Percentiles rank a stretch among this genome's conserved stretches.
phyloP scores from a whole-genome alignment of 768 basidiomycete species.

The Tylopilus intermedius region DNA sequence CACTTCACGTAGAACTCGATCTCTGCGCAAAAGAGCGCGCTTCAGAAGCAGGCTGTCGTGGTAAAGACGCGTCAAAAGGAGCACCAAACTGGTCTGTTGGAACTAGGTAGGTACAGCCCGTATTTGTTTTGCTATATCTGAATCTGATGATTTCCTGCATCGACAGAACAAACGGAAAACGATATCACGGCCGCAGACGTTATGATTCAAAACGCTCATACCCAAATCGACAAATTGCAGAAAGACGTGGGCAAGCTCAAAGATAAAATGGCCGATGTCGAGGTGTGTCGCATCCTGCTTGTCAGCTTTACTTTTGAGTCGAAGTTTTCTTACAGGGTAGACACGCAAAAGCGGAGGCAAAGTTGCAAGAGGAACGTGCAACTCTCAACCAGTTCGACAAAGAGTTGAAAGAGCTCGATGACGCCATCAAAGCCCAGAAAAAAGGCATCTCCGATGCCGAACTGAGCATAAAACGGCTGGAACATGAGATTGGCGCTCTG shows the following conservation, averaged over 20 bases:
- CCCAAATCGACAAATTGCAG: slow-evolving; percentile 49
- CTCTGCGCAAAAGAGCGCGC: slow-evolving; percentile 68
- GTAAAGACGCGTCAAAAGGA: slow-evolving; percentile 90
- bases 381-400: slow-evolving; percentile 84
- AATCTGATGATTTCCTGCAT: not conserved
- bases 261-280: slow-evolving; percentile 36
- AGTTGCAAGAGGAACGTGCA: slow-evolving; percentile 80
- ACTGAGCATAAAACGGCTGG: slow-evolving; percentile 56
- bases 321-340: slow-evolving; percentile 36
- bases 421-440: slow-evolving; percentile 78
- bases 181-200: slow-evolving; percentile 26
- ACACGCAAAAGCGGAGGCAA: slow-evolving; percentile 61
- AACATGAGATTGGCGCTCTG: slow-evolving; percentile 61
- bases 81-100: slow-evolving; percentile 78
- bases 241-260: slow-evolving; percentile 61
- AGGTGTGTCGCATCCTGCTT: slow-evolving; percentile 13
- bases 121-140: not conserved
- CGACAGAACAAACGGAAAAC: slow-evolving; percentile 27
- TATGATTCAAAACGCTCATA: slow-evolving; percentile 29
- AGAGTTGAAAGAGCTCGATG: slow-evolving; percentile 80
- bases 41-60: slow-evolving; percentile 74
- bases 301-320: not conserved
- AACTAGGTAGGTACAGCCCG: slow-evolving; percentile 59
- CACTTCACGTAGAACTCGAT: slow-evolving; percentile 52
- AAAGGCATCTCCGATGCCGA: slow-evolving; percentile 63